These are phyloP conservation scores for Solanum peruvianum DNA, from an alignment of 257 asterid species.

Conservation along the genomic window DNA sequence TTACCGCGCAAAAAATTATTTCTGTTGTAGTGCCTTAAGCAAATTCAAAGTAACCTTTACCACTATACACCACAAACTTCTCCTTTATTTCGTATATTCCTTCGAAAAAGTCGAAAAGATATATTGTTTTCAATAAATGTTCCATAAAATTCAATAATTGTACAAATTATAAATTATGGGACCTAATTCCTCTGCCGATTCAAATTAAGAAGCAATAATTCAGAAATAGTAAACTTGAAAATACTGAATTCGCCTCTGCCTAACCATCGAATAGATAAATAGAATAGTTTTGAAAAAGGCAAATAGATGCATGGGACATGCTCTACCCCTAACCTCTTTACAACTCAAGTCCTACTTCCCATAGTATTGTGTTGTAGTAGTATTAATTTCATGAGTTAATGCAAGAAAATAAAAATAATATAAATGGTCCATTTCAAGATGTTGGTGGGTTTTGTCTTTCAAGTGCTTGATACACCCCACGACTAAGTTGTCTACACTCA, in stretches of 20 bases:
- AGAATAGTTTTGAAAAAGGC: not conserved
- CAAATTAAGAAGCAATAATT: not conserved
- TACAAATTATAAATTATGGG: not conserved
- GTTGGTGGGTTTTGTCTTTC: slow-evolving; percentile 32
- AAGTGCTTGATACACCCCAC: slow-evolving; percentile 4
- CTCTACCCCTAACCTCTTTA: slow-evolving; percentile 1
- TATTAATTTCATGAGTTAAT: not conserved
- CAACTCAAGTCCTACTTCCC: not conserved
- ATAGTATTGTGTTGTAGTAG: not conserved
- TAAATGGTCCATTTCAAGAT: slow-evolving; percentile 15
- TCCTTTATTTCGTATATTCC: too few species aligned
- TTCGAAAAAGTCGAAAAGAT: too few species aligned
- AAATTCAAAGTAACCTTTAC: not conserved
- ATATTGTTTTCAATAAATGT: too few species aligned
- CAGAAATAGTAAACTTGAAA: not conserved
- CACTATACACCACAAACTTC: not conserved
- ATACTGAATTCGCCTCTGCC: not conserved
- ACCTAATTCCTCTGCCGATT: not conserved
- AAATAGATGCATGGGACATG: not conserved
- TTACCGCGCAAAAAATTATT: too few species aligned
- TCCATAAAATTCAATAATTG: too few species aligned
- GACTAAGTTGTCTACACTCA: slow-evolving; percentile 8
- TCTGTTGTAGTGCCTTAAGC: not conserved
- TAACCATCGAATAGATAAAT: not conserved
- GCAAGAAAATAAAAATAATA: not conserved